Percentiles rank a stretch among this genome's conserved stretches.
Evolutionary conservation across 208 protist species (phyloP).

Genomic region (Endotrypanum monterogeii): DNA sequence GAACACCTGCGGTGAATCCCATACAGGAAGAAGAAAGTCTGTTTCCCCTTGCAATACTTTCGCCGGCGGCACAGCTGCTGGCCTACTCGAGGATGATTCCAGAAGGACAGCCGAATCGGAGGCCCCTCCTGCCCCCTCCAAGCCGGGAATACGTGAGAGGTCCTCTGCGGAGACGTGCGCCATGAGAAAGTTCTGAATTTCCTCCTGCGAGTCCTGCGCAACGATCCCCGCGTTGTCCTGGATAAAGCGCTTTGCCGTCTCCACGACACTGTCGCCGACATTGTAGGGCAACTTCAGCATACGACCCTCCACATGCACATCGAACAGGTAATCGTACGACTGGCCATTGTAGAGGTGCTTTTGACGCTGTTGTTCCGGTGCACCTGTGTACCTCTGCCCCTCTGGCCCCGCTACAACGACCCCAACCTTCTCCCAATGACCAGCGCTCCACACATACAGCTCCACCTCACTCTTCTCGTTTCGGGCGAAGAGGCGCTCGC

Average conservation of each 20-base stretch:
- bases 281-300: constrained; percentile 94
- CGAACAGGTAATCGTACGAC: constrained; percentile 95
- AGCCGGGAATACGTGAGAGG: constrained; percentile 28
- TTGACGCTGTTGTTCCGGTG: constrained; percentile 29
- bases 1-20: constrained; percentile 31
- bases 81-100: not conserved
- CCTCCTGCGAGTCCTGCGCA: constrained; percentile 82
- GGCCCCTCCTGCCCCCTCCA: constrained; percentile 17
- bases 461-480: constrained; percentile 72
- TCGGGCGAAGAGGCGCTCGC: constrained; percentile 64
- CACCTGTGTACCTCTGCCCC: constrained; percentile 34
- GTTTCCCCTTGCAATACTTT: not conserved
- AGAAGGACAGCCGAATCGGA: not conserved
- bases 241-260: constrained; percentile 91
- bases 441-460: constrained; percentile 71
- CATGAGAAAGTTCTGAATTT: constrained; percentile 94
- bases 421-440: constrained; percentile 91
- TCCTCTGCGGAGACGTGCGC: constrained; percentile 59
- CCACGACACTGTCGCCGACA: constrained; percentile 80
- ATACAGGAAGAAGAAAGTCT: constrained; percentile 15
- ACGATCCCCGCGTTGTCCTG: constrained; percentile 81
- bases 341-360: constrained; percentile 86
- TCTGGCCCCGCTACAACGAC: constrained; percentile 86
- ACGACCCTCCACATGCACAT: constrained; percentile 86
- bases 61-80: not conserved